These are phyloP conservation scores for Pseudogymnoascus sp. DNA, from an alignment of 2,329 filamentous ascomycete genomes.

Conservation along the genomic window DNA sequence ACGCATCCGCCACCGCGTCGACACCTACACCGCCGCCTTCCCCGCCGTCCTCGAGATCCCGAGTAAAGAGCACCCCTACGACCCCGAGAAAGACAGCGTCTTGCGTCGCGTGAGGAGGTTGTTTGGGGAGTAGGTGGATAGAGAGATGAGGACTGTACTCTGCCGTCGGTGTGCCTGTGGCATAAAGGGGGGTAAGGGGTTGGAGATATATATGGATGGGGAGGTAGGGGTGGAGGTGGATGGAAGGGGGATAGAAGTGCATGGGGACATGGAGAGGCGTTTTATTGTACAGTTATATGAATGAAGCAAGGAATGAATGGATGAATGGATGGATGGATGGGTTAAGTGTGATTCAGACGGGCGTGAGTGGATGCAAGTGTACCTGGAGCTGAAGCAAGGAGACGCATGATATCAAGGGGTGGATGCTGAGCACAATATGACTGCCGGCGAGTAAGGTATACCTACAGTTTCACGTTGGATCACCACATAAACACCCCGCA, in stretches of 20 bases:
- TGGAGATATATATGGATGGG: too few relatives aligned
- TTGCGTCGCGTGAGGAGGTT: constrained; percentile 73
- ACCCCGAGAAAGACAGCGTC: constrained; percentile 97
- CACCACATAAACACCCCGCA: too few relatives aligned
- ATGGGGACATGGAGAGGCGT: background rate
- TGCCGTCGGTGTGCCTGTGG: too few relatives aligned
- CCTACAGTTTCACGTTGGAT: too few relatives aligned
- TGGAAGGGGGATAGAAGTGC: background rate
- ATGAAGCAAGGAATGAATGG: background rate
- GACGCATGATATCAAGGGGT: background rate
- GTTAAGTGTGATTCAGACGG: background rate
- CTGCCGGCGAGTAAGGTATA: too few relatives aligned
- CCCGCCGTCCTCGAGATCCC: constrained; percentile 95
- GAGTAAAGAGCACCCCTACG: constrained; percentile 97
- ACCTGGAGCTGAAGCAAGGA: background rate
- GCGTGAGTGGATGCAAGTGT: background rate
- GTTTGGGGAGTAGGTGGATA: constrained; percentile 53
- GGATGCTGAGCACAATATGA: too few relatives aligned
- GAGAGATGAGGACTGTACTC: background rate
- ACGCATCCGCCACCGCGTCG: constrained; percentile 80
- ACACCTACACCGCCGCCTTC: constrained; percentile 88
- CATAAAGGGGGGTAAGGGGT: too few relatives aligned
- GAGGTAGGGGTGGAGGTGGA: background rate
- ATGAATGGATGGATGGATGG: too few relatives aligned
- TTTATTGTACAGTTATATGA: background rate